A percentile compares a stretch with the other conserved stretches of the same genome.
Conservation (phyloP, 192 early-diverging fungal species). For the Entomortierella lignicola region DNA sequence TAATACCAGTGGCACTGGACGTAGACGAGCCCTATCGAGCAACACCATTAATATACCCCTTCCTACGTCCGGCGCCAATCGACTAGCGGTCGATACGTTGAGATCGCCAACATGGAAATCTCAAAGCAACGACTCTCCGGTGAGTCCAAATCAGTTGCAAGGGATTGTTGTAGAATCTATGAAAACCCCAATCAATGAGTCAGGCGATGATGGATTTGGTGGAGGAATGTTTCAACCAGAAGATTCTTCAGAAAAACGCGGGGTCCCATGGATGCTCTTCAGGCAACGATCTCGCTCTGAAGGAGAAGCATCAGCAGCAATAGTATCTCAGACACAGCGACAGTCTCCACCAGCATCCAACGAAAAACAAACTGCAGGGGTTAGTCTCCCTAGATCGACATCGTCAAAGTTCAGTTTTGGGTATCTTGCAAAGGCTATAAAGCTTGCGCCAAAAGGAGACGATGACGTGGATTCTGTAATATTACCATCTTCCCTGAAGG, state of each 20-base stretch:
- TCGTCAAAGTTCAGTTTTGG: too few species aligned
- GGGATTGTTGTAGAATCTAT: constrained; percentile 38
- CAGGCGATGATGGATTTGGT: too few species aligned
- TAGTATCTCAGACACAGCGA: too few species aligned
- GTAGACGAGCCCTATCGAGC: too few species aligned
- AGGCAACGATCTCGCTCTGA: constrained; percentile 22
- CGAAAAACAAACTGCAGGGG: too few species aligned
- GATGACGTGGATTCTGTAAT: too few species aligned
- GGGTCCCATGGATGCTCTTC: constrained; percentile 30
- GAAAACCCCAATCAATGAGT: constrained; percentile 7
- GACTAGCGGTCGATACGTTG: not conserved
- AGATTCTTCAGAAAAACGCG: constrained; percentile 7
- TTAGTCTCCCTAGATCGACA: too few species aligned
- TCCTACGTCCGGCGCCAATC: too few species aligned
- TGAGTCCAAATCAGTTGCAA: constrained; percentile 31
- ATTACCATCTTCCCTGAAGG: too few species aligned
- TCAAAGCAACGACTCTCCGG: not conserved
- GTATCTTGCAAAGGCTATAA: not conserved
- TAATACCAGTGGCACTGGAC: too few species aligned
- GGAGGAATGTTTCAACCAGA: constrained; percentile 21
- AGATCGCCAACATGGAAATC: constrained; percentile 4
- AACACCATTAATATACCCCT: not conserved
- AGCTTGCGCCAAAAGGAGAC: too few species aligned
- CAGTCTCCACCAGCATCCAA: too few species aligned
- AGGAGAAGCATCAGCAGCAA: constrained; percentile 2